phyloP scores from a whole-genome alignment of 2,329 filamentous ascomycete species.

The Acephala macrosclerotiorum region DNA sequence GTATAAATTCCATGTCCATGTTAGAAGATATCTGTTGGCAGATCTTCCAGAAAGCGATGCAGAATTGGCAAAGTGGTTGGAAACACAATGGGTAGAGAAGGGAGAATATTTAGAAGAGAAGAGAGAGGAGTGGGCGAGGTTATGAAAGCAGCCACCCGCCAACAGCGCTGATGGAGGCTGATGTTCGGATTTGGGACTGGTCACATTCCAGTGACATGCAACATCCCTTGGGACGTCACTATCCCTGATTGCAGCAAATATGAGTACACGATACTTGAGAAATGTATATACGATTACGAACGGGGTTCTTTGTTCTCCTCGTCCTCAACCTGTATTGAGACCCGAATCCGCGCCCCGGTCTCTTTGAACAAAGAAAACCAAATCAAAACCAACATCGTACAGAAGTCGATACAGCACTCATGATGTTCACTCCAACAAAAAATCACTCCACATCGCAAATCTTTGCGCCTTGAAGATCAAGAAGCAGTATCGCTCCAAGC shows the following conservation, averaged over 20 bases:
- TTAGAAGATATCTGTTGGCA: constrained; percentile 55
- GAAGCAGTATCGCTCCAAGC: no score
- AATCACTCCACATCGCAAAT: background rate
- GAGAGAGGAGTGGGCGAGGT: constrained; percentile 50
- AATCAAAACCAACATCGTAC: background rate
- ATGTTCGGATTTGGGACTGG: background rate
- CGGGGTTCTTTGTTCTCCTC: constrained; percentile 40
- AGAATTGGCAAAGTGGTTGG: constrained; percentile 59
- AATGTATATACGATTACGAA: no score
- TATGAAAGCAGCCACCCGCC: background rate
- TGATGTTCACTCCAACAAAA: background rate
- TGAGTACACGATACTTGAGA: no score
- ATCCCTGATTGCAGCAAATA: background rate
- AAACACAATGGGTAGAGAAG: constrained; percentile 61
- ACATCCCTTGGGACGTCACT: background rate
- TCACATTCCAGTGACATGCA: background rate
- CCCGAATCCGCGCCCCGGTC: background rate
- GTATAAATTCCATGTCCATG: constrained; percentile 59
- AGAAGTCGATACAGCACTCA: background rate
- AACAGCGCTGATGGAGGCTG: background rate
- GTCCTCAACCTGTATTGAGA: background rate
- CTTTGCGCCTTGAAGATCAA: no score
- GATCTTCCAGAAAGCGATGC: constrained; percentile 56
- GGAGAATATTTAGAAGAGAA: constrained; percentile 57
- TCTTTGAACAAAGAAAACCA: constrained; percentile 6